These are phyloP conservation scores for Cryptococcus sp. DNA, from an alignment of 1,284 basidiomycete genomes.

Conservation along the genomic window DNA sequence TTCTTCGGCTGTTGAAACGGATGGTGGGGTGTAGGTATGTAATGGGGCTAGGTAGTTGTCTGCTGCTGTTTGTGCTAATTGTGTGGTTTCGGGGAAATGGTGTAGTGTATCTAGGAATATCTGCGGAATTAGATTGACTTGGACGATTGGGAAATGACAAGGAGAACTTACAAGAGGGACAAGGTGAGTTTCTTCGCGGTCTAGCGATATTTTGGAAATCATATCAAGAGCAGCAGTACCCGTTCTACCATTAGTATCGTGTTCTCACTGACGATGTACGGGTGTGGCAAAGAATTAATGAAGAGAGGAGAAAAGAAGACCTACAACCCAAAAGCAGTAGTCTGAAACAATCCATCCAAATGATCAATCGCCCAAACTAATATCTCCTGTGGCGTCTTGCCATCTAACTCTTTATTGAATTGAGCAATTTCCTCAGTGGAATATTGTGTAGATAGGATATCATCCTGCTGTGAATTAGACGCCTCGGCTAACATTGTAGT, in stretches of 20 bases:
- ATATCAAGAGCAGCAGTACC: conserved; percentile 88
- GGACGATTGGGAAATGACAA: not conserved
- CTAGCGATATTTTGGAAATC: conserved; percentile 67
- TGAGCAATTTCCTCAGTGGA: conserved; percentile 58
- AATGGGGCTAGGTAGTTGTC: conserved; percentile 69
- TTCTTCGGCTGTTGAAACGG: conserved; percentile 62
- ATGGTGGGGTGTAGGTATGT: conserved; percentile 74
- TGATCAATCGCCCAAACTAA: conserved; percentile 75
- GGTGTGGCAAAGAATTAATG: not conserved
- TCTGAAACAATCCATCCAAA: conserved; percentile 71
- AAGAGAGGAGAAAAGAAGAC: conserved; percentile 9
- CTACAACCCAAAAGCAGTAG: conserved; percentile 82
- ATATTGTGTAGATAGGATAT: conserved; percentile 55
- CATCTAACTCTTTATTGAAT: conserved; percentile 69
- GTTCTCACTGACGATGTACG: not conserved
- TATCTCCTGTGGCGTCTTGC: conserved; percentile 72
- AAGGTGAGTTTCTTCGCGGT: conserved; percentile 46
- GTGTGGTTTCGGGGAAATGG: conserved; percentile 90
- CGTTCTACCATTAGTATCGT: conserved; percentile 51
- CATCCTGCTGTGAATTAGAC: conserved; percentile 2
- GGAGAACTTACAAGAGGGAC: conserved; percentile 46
- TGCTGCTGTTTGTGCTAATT: conserved; percentile 75
- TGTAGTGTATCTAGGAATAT: conserved; percentile 96
- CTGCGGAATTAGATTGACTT: conserved; percentile 10
- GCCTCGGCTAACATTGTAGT: conserved; percentile 10